These are phyloP conservation scores for Fusarium pilosicola DNA, from an alignment of 2,329 filamentous ascomycete genomes.

Conservation along the genomic window DNA sequence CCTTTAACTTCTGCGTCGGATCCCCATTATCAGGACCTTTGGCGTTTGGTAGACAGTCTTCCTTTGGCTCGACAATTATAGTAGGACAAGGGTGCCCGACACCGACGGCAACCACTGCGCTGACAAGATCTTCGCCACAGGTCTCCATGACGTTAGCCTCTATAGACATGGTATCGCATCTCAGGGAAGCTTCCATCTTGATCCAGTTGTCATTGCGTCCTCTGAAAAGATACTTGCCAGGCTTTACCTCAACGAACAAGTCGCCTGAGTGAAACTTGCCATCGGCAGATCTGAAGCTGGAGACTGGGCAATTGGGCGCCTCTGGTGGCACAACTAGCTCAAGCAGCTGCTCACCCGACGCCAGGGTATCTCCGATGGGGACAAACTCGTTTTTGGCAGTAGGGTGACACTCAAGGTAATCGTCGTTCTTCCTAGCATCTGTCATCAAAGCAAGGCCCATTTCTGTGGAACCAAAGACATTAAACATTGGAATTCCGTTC, in stretches of 20 bases:
- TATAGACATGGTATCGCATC: constrained; percentile 37
- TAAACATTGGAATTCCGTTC: constrained; percentile 8
- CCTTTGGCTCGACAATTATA: constrained; percentile 30
- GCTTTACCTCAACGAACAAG: constrained; percentile 36
- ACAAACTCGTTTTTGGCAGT: constrained; percentile 6
- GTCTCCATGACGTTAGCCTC: constrained; percentile 31
- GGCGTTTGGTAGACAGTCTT: background rate
- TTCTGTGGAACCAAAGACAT: constrained; percentile 31
- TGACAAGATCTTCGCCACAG: constrained; percentile 33
- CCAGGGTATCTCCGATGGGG: background rate
- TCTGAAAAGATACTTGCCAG: constrained; percentile 26
- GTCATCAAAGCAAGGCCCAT: constrained; percentile 4
- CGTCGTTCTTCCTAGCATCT: background rate
- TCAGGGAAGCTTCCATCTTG: constrained; percentile 36
- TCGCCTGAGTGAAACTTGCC: constrained; percentile 41
- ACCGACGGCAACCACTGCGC: constrained; percentile 28
- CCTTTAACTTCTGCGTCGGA: background rate
- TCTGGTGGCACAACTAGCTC: constrained; percentile 23
- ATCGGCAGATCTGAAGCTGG: constrained; percentile 3
- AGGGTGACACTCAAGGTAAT: background rate
- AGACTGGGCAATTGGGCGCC: constrained; percentile 28
- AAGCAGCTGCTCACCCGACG: background rate
- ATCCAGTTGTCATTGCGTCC: constrained; percentile 42
- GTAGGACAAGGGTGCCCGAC: constrained; percentile 30
- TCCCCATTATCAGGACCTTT: background rate